These are phyloP conservation scores for Malassezia sympodialis DNA, from an alignment of 1,284 basidiomycete species.

Conservation along the genomic window DNA sequence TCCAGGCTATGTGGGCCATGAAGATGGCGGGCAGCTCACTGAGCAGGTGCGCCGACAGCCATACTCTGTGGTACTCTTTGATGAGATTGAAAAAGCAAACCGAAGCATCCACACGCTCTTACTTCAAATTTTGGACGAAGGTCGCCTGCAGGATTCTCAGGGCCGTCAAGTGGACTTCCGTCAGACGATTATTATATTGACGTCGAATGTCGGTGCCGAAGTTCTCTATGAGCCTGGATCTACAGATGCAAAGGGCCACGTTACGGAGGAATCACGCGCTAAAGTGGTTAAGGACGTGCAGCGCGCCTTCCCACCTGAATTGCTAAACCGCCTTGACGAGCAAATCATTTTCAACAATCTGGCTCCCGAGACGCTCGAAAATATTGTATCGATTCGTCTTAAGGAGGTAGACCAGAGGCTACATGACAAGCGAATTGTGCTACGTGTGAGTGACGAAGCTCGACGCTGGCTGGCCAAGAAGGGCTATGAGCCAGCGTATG, in stretches of 20 bases:
- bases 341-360: conserved; percentile 55
- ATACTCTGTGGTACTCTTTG: conserved; percentile 44
- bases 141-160: conserved; percentile 64
- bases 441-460: conserved; percentile 62
- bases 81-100: conserved; percentile 30
- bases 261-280: conserved; percentile 58
- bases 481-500: conserved; percentile 75
- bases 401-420: conserved; percentile 19
- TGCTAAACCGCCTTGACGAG: conserved; percentile 78
- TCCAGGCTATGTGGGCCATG: conserved; percentile 54
- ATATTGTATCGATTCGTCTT: conserved; percentile 62
- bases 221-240: conserved; percentile 65
- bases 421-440: conserved; percentile 54
- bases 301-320: conserved; percentile 59
- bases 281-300: conserved; percentile 67
- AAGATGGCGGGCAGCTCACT: conserved; percentile 41
- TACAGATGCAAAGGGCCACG: conserved; percentile 57
- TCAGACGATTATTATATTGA: conserved; percentile 86
- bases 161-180: conserved; percentile 58
- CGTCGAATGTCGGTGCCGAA: conserved; percentile 72
- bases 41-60: conserved; percentile 24
- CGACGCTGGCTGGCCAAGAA: conserved; percentile 64
- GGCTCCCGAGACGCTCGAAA: conserved; percentile 67
- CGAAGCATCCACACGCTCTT: conserved; percentile 59
- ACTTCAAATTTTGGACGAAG: conserved; percentile 85